Evolutionary conservation across 2,329 filamentous ascomycete species (phyloP).

Genomic region (Fusarium pseudoanthophilum): DNA sequence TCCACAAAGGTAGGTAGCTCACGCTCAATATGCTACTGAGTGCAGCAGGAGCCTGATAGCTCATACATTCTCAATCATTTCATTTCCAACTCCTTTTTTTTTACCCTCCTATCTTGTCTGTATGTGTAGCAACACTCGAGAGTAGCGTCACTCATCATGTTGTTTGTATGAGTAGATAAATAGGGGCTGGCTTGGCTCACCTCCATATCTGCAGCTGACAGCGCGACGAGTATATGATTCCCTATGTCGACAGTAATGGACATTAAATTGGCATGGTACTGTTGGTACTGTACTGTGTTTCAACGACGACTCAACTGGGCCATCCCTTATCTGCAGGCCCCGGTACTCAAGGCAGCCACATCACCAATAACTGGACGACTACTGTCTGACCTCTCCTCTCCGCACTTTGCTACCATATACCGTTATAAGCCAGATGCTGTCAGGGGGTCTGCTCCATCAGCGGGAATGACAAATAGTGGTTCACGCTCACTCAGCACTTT

Average conservation of each 20-base stretch:
- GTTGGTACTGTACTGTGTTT: conserved; percentile 15
- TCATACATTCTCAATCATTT: neutral
- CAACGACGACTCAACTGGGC: neutral
- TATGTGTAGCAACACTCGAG: neutral
- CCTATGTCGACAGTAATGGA: neutral
- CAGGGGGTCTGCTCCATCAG: conserved; percentile 18
- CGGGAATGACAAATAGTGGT: conserved; percentile 19
- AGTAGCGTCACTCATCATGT: neutral
- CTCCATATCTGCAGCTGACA: neutral
- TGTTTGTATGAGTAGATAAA: neutral
- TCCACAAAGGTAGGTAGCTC: conserved; percentile 5
- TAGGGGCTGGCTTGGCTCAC: conserved; percentile 8
- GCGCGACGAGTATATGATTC: conserved; percentile 3
- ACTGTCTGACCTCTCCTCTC: conserved; percentile 15
- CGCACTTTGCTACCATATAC: conserved; percentile 1
- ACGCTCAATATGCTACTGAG: conserved; percentile 2
- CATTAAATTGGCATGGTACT: neutral
- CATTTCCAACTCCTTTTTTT: neutral
- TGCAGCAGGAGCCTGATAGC: neutral
- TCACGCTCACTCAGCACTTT: conserved; percentile 22
- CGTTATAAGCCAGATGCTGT: conserved; percentile 25
- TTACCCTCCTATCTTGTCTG: neutral
- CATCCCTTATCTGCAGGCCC: conserved; percentile 7
- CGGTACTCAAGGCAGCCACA: conserved; percentile 12
- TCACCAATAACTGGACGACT: conserved; percentile 7